Base-by-base conservation (phyloP, 1,284 basidiomycete species). In the Pseudozyma flocculosa region DNA sequence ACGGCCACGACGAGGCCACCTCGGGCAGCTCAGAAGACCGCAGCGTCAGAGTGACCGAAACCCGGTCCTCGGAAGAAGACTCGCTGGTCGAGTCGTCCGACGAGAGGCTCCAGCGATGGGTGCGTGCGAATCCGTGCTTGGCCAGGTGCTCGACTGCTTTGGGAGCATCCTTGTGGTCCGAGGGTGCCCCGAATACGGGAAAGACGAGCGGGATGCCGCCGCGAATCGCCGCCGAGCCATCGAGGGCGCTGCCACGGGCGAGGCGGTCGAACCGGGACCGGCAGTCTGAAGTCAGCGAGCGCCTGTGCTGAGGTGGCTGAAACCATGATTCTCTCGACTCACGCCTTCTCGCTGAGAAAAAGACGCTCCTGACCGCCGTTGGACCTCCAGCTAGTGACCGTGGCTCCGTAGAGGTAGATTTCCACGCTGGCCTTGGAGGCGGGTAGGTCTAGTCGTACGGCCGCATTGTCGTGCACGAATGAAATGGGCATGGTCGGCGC, bases 181-280 rank as follows among this genome's bases (percentile, higher is more conserved):
- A 51, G 10, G 68, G 57, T 7, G 56, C 22, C 8, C 70, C 70
- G 41, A 74, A 74, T 30, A 74, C 61, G 14, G 72, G 72, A 38
- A 74, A 74, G 4, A 74, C 62, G 43, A 74, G 38, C 4, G 72
- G 72, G 32, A 74, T 68, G 29, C 72, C 72, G 11, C 72, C 72
- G 21, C 72, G 61, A 39, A 69, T 63, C 9, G 68, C 59, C 15
- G 61, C 54, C 17, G 50, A 54, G 19, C 68, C 65, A 38, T 72
- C 70, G 10, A 72, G 60, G 0, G 55, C 58, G 24, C 44, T 37
- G 44, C n/a, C n/a, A 23, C 21, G 17, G 30, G 10, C 4, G 19
- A 5, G n/a, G n/a, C n/a, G n/a, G n/a, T n/a, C n/a, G n/a, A n/a
- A n/a, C n/a, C n/a, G n/a, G n/a, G n/a, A n/a, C n/a, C n/a, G n/a